Conservation (phyloP, 2,329 filamentous ascomycete genomes). For the Tolypocladium nubicola region DNA sequence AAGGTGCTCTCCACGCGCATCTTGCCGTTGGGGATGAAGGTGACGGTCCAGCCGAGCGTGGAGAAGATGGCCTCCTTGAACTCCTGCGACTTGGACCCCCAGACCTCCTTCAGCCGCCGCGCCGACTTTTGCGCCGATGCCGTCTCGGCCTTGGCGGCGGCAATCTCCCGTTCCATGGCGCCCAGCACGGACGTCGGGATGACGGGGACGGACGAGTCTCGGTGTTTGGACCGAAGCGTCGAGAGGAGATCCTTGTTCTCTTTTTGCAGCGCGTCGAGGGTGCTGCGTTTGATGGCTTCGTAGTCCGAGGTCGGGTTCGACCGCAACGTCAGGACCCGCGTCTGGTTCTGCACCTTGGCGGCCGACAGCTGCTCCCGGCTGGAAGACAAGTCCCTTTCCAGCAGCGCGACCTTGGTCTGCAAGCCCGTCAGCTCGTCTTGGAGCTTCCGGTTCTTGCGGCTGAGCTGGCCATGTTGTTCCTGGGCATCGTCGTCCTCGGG, state of each 20-base stretch:
- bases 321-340: constrained; percentile 73
- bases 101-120: constrained; percentile 82
- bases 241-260: constrained; percentile 79
- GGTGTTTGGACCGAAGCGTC: constrained; percentile 46
- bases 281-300: constrained; percentile 74
- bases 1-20: constrained; percentile 85
- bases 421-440: constrained; percentile 65
- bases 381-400: constrained; percentile 67
- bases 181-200: constrained; percentile 71
- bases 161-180: constrained; percentile 64
- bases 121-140: constrained; percentile 73
- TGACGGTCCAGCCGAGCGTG: constrained; percentile 86
- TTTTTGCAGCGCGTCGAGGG: constrained; percentile 63
- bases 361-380: constrained; percentile 60
- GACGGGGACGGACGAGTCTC: constrained; percentile 38
- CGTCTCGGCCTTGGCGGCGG: constrained; percentile 57
- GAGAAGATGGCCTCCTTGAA: constrained; percentile 92
- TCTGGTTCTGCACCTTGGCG: constrained; percentile 57
- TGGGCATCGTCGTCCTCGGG: constrained; percentile 50
- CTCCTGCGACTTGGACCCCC: constrained; percentile 80
- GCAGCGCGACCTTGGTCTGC: constrained; percentile 58
- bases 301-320: constrained; percentile 85
- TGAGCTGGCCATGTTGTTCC: constrained; percentile 70
- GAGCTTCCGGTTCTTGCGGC: constrained; percentile 78
- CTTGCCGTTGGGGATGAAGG: constrained; percentile 94